These are phyloP conservation scores for Schoenoplectus triqueter DNA, from an alignment of 202 grass and related monocot genomes.

Conservation along the genomic window DNA sequence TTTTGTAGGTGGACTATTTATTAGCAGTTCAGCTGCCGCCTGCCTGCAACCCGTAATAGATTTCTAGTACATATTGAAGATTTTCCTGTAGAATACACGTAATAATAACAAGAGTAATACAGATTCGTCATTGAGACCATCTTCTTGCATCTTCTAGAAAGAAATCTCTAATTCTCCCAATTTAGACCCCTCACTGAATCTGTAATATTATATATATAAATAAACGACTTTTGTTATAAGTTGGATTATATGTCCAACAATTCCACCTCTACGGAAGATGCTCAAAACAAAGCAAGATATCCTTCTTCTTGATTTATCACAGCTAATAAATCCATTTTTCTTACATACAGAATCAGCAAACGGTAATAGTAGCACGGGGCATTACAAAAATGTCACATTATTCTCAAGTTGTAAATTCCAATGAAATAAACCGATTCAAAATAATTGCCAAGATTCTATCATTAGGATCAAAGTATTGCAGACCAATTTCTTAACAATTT, in stretches of 20 bases:
- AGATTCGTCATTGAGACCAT: not conserved
- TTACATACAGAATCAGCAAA: not conserved
- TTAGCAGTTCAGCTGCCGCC: too few species aligned
- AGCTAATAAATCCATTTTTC: not conserved
- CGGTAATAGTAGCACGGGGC: not conserved
- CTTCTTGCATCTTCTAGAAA: too few species aligned
- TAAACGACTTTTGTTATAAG: not conserved
- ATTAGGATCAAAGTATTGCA: constrained; percentile 1
- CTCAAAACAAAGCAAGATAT: too few species aligned
- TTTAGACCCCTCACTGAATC: not conserved
- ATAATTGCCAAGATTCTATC: not conserved
- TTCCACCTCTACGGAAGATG: too few species aligned
- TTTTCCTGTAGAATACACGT: too few species aligned
- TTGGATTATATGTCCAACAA: too few species aligned
- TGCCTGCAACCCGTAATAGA: too few species aligned
- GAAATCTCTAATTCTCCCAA: too few species aligned
- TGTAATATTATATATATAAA: not conserved
- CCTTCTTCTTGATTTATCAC: not conserved
- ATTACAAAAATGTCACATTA: not conserved
- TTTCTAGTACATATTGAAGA: too few species aligned
- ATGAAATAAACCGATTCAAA: not conserved
- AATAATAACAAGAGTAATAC: not conserved
- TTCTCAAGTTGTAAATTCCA: not conserved
- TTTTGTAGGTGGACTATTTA: too few species aligned
- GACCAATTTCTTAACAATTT: not conserved